A percentile compares a stretch with the other conserved stretches of the same genome.
Evolutionary conservation across 225 moss, liverwort and hornwort genomes (phyloP).

Genomic region (Polytrichum formosum): DNA sequence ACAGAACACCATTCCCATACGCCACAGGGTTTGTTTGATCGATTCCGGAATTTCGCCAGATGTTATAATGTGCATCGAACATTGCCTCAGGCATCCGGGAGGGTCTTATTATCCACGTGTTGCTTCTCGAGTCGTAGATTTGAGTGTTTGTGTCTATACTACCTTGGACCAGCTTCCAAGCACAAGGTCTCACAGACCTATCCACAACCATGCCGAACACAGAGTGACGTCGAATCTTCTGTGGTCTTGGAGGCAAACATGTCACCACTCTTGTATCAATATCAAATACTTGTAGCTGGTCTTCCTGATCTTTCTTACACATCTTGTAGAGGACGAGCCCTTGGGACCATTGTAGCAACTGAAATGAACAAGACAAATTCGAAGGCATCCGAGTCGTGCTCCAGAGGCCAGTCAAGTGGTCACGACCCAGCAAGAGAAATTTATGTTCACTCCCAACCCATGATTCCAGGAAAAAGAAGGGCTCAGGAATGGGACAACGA

Average conservation of each 20-base stretch:
- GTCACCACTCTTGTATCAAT: neutral
- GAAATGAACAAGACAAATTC: neutral
- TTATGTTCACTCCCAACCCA: rapidly evolving
- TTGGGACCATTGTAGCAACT: neutral
- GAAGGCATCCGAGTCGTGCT: neutral
- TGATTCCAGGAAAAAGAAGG: constrained; percentile 9
- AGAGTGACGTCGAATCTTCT: neutral
- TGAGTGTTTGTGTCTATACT: constrained; percentile 11
- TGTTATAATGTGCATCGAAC: neutral
- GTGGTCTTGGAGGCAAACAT: neutral
- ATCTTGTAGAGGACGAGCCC: neutral
- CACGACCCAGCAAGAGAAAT: constrained; percentile 1
- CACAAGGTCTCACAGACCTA: constrained; percentile 4
- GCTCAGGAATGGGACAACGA: constrained; percentile 4
- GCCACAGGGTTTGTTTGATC: neutral
- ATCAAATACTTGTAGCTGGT: neutral
- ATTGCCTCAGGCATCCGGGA: constrained; percentile 11
- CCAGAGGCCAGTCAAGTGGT: constrained; percentile 4
- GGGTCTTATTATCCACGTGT: constrained; percentile 1
- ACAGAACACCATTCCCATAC: neutral
- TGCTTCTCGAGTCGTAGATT: constrained; percentile 9
- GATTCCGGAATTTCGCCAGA: neutral
- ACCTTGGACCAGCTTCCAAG: constrained; percentile 13
- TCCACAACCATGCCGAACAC: constrained; percentile 19
- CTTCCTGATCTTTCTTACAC: neutral